Evolutionary conservation across 1,284 basidiomycete genomes (phyloP).

Genomic region (Lentinula novae-zelandiae): DNA sequence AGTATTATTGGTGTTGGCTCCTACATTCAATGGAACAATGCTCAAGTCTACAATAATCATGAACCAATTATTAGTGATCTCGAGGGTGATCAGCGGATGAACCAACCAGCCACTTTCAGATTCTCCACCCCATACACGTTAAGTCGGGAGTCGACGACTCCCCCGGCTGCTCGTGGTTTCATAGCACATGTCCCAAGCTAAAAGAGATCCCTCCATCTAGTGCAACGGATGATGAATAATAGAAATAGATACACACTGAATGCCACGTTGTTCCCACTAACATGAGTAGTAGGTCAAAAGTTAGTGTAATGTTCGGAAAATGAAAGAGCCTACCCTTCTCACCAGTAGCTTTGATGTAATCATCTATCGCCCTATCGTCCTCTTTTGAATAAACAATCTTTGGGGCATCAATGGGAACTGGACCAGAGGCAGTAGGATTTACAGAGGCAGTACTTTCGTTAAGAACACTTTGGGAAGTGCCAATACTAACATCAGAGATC

Average conservation of each 20-base stretch:
- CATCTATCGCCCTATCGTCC: slow-evolving; percentile 53
- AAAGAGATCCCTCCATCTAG: neutral
- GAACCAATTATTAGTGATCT: neutral
- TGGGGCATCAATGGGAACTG: slow-evolving; percentile 38
- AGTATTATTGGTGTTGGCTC: slow-evolving; percentile 17
- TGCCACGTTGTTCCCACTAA: slow-evolving; percentile 42
- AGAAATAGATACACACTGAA: slow-evolving; percentile 35
- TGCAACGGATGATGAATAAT: neutral
- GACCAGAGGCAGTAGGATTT: slow-evolving; percentile 24
- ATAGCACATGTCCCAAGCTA: slow-evolving; percentile 67
- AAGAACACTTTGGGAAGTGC: slow-evolving; percentile 22
- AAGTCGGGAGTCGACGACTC: slow-evolving; percentile 58
- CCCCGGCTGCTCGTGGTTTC: slow-evolving; percentile 52
- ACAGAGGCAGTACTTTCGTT: slow-evolving; percentile 32
- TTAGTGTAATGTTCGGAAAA: neutral
- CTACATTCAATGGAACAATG: slow-evolving; percentile 27
- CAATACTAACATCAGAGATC: slow-evolving; percentile 15
- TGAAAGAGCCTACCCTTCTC: neutral
- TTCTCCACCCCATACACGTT: slow-evolving; percentile 60
- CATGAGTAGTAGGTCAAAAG: neutral
- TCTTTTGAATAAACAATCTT: slow-evolving; percentile 50
- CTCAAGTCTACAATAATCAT: slow-evolving; percentile 28
- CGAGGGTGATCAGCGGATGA: neutral
- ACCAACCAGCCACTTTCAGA: slow-evolving; percentile 51
- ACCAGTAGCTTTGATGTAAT: slow-evolving; percentile 32